Evolutionary conservation across 108 stramenopile genomes (phyloP).

Genomic region (Aurantiochytrium sp.): DNA sequence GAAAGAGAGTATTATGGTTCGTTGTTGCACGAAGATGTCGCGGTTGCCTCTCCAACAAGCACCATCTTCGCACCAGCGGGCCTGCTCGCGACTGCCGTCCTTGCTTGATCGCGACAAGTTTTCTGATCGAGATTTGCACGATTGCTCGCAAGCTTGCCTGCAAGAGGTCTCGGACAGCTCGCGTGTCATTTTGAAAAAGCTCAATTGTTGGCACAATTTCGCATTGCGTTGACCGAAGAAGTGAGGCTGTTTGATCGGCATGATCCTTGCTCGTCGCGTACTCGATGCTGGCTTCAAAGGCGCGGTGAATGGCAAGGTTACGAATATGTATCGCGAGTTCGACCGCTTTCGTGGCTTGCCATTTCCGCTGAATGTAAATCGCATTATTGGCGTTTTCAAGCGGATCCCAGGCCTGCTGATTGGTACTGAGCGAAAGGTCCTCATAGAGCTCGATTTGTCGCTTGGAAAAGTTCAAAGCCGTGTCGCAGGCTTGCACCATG

Average conservation of each 20-base stretch:
- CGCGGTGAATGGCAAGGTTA: background rate
- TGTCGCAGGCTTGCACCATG: background rate
- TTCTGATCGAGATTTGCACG: background rate
- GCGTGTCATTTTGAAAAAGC: background rate
- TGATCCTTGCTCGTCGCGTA: background rate
- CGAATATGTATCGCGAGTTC: background rate
- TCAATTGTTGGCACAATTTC: background rate
- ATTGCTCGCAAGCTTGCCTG: background rate
- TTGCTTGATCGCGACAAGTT: background rate
- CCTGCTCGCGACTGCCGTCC: background rate
- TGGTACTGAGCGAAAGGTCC: background rate
- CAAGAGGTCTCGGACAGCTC: background rate
- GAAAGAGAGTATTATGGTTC: background rate
- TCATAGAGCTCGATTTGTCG: constrained; percentile 5
- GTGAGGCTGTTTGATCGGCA: background rate
- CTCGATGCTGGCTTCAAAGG: background rate
- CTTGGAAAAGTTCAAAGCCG: background rate
- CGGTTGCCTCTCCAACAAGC: background rate
- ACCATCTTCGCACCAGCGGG: background rate
- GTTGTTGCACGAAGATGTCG: background rate
- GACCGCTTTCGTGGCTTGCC: constrained; percentile 11
- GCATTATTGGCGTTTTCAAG: background rate
- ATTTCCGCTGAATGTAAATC: background rate
- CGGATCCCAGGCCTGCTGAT: constrained; percentile 8
- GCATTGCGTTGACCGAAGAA: background rate